A percentile compares a stretch with the other conserved stretches of the same genome.
Conservation (phyloP, 2,329 filamentous ascomycete genomes). For the Xylariaceae sp. region DNA sequence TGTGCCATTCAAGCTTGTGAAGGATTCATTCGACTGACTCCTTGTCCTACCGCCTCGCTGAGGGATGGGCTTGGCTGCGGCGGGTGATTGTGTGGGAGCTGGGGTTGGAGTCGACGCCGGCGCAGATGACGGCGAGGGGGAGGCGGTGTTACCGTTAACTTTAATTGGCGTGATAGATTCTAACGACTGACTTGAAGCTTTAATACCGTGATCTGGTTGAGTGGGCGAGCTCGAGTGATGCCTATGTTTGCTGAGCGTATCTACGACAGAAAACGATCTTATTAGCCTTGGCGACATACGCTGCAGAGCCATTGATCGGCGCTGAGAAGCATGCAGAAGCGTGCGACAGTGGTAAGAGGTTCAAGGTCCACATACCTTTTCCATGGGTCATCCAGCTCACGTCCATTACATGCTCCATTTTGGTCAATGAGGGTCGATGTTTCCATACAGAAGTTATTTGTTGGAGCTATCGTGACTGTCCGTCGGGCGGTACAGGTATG, state of each 20-base stretch:
- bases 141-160: slow-evolving; percentile 33
- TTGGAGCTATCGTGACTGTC: neutral
- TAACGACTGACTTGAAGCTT: slow-evolving; percentile 26
- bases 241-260: slow-evolving; percentile 33
- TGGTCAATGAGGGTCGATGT: neutral
- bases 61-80: slow-evolving; percentile 39
- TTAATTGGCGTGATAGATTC: slow-evolving; percentile 33
- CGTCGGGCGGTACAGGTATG: neutral
- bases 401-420: slow-evolving; percentile 83
- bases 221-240: slow-evolving; percentile 33
- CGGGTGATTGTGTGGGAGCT: slow-evolving; percentile 21
- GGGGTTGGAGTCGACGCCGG: slow-evolving; percentile 25
- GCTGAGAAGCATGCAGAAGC: neutral
- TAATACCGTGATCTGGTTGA: slow-evolving; percentile 28
- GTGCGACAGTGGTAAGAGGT: neutral
- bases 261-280: slow-evolving; percentile 20
- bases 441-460: neutral
- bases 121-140: slow-evolving; percentile 26
- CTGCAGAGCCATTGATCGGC: neutral
- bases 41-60: slow-evolving; percentile 42
- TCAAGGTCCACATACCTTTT: slow-evolving; percentile 67
- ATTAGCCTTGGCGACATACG: slow-evolving; percentile 24
- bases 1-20: slow-evolving; percentile 37
- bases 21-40: slow-evolving; percentile 40
- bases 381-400: slow-evolving; percentile 89